Evolutionary conservation across 768 basidiomycete species (phyloP), one percentile per base, ranked within the genome.

Genomic region (Cyclocybe aegerita): DNA sequence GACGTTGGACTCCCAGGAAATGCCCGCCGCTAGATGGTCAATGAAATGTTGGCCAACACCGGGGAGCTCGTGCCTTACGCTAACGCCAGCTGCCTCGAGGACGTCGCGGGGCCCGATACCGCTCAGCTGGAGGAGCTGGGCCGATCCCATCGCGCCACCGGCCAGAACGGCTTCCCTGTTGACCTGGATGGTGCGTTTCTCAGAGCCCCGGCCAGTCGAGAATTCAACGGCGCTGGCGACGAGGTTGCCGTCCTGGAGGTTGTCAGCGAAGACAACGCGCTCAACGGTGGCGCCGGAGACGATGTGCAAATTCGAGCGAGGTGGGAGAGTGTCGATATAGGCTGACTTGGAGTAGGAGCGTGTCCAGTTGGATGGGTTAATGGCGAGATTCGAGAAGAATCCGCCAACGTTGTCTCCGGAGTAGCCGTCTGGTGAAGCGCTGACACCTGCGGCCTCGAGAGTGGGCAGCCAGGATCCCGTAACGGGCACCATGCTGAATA

Each of bases 331-430:
- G 64, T 87, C 86, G 66, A 86, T 80, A 71, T 84, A 86, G 0
- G 78, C 85, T 0, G 81, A 76, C 55, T 79, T 77, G 33, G 85
- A 72, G 68, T 88, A 86, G 3, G 83, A 85, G 39, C 86, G 79
- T 7, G 83, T 85, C 75, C 80, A 82, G 66, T 85, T 86, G 15
- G 69, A 48, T 1, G 82, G 79, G 66, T 88, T 87, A 63, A 88
- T 81, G 7, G 79, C 69, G 7, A 77, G 77, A 4, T 81, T 72
- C 1, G 82, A 75, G 62, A 87, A 74, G 60, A 79, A 80, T 3
- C 72, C 70, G 48, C 83, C 80, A 62, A 74, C 67, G 60, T 74
- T 75, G 38, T 72, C 60, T n/a, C 82, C 82, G 35, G 71, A 69
- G 57, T 78, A 72, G 2, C 77, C 68, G 56, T 84, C 79, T 2